Evolutionary conservation across 2,329 filamentous ascomycete species (phyloP).

Genomic region (Knoxdaviesia capensis): DNA sequence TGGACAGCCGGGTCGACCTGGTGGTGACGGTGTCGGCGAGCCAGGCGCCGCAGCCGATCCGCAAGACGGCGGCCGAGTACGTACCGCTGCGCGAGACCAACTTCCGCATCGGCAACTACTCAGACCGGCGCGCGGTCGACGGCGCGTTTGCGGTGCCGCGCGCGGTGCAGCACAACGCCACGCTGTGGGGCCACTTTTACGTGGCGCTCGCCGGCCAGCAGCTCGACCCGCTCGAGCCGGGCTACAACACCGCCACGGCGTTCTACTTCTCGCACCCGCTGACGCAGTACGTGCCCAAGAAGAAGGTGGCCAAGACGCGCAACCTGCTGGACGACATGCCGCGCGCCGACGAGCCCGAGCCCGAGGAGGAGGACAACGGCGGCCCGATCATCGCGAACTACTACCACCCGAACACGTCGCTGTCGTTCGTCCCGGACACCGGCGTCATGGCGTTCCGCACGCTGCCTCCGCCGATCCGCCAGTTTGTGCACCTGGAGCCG

Average conservation of each 20-base stretch:
- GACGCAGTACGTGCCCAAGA: conserved; percentile 79
- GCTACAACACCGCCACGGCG: conserved; percentile 56
- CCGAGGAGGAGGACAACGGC: conserved; percentile 33
- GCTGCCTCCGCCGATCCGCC: conserved; percentile 53
- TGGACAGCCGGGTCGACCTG: conserved; percentile 62
- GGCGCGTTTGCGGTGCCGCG: conserved; percentile 59
- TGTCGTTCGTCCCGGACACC: conserved; percentile 68
- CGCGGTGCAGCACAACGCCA: conserved; percentile 76
- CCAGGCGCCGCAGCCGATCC: conserved; percentile 46
- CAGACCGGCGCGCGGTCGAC: conserved; percentile 58
- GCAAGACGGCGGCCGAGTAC: conserved; percentile 41
- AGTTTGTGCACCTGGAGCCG: conserved; percentile 61
- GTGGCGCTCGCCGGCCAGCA: conserved; percentile 55
- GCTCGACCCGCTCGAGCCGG: conserved; percentile 52
- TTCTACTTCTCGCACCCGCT: conserved; percentile 71
- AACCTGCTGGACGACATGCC: conserved; percentile 50
- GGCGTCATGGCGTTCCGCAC: conserved; percentile 47
- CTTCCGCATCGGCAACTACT: conserved; percentile 62
- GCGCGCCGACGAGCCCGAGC: conserved; percentile 19
- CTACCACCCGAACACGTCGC: conserved; percentile 87
- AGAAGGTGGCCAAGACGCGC: conserved; percentile 71
- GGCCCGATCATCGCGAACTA: conserved; percentile 56
- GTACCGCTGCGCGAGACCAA: conserved; percentile 62
- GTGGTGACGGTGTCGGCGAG: conserved; percentile 67
- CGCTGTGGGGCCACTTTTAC: conserved; percentile 88